Evolutionary conservation across 108 stramenopile species (phyloP).

Genomic region (Cylindrotheca closterium): DNA sequence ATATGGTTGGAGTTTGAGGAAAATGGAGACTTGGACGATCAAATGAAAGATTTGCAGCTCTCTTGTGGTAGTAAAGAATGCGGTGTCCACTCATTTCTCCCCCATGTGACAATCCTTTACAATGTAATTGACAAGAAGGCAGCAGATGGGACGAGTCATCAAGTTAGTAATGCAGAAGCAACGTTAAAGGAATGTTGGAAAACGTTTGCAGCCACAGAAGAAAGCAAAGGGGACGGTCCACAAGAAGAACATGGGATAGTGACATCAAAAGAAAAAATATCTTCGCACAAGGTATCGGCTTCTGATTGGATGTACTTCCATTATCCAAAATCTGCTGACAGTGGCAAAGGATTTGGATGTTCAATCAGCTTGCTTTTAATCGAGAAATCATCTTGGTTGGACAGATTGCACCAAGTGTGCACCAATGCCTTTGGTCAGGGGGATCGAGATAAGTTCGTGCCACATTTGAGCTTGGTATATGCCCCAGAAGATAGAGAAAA

Average conservation of each 20-base stretch:
- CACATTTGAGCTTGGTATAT: not conserved
- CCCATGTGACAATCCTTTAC: not conserved
- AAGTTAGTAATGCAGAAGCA: not conserved
- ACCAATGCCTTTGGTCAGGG: not conserved
- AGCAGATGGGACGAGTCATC: too few species aligned
- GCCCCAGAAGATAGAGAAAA: not conserved
- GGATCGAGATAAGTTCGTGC: not conserved
- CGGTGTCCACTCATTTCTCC: not conserved
- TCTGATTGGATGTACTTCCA: not conserved
- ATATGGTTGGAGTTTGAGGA: not conserved
- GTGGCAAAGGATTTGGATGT: not conserved
- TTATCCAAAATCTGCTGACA: not conserved
- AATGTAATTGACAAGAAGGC: not conserved
- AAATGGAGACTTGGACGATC: not conserved
- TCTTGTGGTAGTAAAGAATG: not conserved
- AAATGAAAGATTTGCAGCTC: not conserved
- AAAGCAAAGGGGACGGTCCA: not conserved
- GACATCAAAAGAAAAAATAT: not conserved
- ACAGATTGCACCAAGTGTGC: not conserved
- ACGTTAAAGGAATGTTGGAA: not conserved
- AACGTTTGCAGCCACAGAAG: not conserved
- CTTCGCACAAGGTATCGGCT: not conserved
- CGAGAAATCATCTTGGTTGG: not conserved
- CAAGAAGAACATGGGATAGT: too few species aligned
- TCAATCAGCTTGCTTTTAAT: not conserved